phyloP scores from a whole-genome alignment of 176 grass and related monocot species.

The Cenchrus fungigraminus region DNA sequence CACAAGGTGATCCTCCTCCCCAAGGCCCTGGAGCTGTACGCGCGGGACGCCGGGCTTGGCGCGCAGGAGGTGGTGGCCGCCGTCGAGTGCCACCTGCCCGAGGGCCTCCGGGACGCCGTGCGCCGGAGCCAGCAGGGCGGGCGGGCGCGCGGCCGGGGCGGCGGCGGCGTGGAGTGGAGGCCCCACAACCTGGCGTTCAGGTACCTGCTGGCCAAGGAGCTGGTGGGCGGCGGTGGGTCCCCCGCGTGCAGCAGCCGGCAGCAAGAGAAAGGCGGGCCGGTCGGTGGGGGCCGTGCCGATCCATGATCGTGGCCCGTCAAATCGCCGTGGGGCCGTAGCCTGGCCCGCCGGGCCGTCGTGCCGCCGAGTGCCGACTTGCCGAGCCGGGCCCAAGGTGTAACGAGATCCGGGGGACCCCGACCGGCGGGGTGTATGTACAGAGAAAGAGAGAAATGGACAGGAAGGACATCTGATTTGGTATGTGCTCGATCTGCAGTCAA shows the following conservation, averaged over 20 bases:
- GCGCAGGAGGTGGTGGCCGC: constrained; percentile 50
- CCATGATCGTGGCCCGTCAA: not conserved
- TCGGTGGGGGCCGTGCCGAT: not conserved
- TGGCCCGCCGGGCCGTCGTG: not conserved
- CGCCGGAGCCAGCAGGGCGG: constrained; percentile 41
- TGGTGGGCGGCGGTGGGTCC: constrained; percentile 8
- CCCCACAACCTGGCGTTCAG: constrained; percentile 80
- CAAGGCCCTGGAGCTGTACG: constrained; percentile 67
- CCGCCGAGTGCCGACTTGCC: not conserved
- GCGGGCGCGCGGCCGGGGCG: constrained; percentile 26
- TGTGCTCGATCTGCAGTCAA: not conserved
- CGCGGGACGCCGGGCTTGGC: constrained; percentile 63
- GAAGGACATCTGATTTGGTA: not conserved
- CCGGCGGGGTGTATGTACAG: not conserved
- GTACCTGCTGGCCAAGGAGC: constrained; percentile 67
- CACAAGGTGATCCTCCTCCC: constrained; percentile 72
- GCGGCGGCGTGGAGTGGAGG: constrained; percentile 62
- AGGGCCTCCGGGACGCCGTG: constrained; percentile 54
- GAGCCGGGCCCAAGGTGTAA: constrained; percentile 11
- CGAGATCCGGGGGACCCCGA: not conserved
- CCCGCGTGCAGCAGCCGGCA: not conserved
- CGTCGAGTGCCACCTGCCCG: constrained; percentile 62
- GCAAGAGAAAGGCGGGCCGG: not conserved
- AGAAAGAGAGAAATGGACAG: constrained; percentile 7
- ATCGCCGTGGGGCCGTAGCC: not conserved